These are phyloP conservation scores for Lenzites betulinus DNA, from an alignment of 768 basidiomycete genomes.

Conservation along the genomic window DNA sequence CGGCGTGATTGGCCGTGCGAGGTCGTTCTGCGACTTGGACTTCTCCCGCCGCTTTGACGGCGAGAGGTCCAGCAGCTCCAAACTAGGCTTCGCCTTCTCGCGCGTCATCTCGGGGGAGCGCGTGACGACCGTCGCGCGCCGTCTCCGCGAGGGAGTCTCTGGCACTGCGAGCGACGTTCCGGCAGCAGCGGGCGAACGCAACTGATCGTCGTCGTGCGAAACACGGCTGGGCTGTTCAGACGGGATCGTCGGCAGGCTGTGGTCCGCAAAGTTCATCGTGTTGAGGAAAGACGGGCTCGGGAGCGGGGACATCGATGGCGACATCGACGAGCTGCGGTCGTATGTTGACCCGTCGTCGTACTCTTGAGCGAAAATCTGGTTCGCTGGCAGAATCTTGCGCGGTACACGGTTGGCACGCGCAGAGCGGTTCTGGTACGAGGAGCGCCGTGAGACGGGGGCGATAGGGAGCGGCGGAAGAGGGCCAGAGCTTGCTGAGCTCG, in stretches of 20 bases:
- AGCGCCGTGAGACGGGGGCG: conserved; percentile 53
- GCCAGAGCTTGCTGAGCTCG: conserved; percentile 39
- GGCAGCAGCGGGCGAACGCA: neutral
- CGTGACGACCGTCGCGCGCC: conserved; percentile 69
- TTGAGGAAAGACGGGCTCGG: conserved; percentile 17
- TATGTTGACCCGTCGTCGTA: conserved; percentile 18
- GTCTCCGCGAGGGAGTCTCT: conserved; percentile 38
- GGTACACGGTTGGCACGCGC: conserved; percentile 57
- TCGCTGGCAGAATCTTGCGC: conserved; percentile 63
- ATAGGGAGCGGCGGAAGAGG: conserved; percentile 66
- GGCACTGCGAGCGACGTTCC: conserved; percentile 22
- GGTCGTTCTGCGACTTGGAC: conserved; percentile 63
- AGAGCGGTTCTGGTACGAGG: conserved; percentile 42
- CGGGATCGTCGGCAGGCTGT: conserved; percentile 29
- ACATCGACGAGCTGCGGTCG: conserved; percentile 36
- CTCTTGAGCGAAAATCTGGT: conserved; percentile 64
- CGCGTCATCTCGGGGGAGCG: conserved; percentile 51
- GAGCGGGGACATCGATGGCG: conserved; percentile 10
- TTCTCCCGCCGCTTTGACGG: conserved; percentile 69
- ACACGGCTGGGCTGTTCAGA: conserved; percentile 26
- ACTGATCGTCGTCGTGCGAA: conserved; percentile 1
- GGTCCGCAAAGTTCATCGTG: conserved; percentile 17
- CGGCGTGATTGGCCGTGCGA: conserved; percentile 69
- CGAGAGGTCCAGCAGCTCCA: conserved; percentile 47
- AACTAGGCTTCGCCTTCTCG: conserved; percentile 19